Conservation (phyloP, 352 stramenopile species). For the Phytopythium aichiense region DNA sequence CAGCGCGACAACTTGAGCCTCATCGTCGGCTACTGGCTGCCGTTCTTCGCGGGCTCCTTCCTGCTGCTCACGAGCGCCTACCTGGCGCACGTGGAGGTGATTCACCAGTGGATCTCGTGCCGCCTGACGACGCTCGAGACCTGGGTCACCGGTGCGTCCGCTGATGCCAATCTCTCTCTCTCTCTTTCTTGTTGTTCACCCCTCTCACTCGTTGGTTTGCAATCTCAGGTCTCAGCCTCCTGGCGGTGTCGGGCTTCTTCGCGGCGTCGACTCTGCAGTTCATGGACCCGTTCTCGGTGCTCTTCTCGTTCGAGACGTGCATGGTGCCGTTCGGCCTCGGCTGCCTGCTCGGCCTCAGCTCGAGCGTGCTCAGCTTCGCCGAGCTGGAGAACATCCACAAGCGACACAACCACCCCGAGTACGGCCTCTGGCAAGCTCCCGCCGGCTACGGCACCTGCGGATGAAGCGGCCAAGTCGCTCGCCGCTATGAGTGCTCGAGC, state of each 20-base stretch:
- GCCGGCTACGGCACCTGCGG: conserved; percentile 32
- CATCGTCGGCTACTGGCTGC: conserved; percentile 78
- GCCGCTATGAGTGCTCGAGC: not conserved
- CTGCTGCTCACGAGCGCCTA: conserved; percentile 69
- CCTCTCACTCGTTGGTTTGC: conserved; percentile 6
- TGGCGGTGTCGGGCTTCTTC: conserved; percentile 69
- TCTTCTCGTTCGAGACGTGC: conserved; percentile 72
- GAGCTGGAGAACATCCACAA: conserved; percentile 80
- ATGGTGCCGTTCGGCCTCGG: conserved; percentile 69
- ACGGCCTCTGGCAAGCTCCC: conserved; percentile 54
- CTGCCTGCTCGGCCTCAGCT: conserved; percentile 59
- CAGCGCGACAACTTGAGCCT: conserved; percentile 54
- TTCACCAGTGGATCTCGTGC: conserved; percentile 82
- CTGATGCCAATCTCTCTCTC: not conserved
- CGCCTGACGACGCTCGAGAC: conserved; percentile 41
- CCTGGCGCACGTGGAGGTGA: conserved; percentile 76
- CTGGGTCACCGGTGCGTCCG: conserved; percentile 15
- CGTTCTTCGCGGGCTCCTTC: conserved; percentile 81
- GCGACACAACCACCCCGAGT: conserved; percentile 78
- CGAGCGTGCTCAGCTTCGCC: conserved; percentile 62
- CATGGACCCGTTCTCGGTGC: conserved; percentile 73
- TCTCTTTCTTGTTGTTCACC: not conserved
- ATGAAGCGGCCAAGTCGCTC: not conserved
- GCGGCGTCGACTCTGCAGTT: conserved; percentile 79
- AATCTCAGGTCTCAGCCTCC: conserved; percentile 45